Evolutionary conservation across 495 filamentous ascomycete species (phyloP), one percentile per base, ranked within the genome.

Genomic region (Delitschia confertaspora): DNA sequence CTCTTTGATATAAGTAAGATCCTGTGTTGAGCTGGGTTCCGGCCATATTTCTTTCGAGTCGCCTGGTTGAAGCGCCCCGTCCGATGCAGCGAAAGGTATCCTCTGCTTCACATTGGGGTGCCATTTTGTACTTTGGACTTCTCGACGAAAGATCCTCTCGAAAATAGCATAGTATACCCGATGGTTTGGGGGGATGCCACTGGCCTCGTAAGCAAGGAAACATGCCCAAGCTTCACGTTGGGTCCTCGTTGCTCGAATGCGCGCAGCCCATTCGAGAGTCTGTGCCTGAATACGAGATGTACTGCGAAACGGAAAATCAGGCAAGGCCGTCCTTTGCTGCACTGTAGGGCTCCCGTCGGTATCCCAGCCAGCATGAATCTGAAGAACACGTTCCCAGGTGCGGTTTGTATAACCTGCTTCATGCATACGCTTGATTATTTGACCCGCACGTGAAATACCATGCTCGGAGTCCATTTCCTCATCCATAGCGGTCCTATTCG

Each of bases 141-240:
- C 65, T 51, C 59, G 60, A 16, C 65, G 67, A 10, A 75, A 56
- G 6, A 83, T 47, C 46, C 80, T 83, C 44, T 71, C 66, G 21
- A 76, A 71, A 69, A 84, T 81, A 22, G 72, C 76, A 36, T 65
- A 55, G 54, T 76, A 81, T 1, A 79, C 64, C 19, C 60, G 58
- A 1, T 50, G 44, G 33, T 59, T 22, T 3, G 51, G 25, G 2
- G 30, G 42, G 0, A 45, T 10, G 8, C 42, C 41, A 6, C 26
- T 25, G 19, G 70, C 62, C 47, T 73, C 65, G 33, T 66, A 77
- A 0, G 73, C 67, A 6, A 79, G 54, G 56, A 84, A 86, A 42
- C 74, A 75, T 11, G 71, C 73, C 82, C 82, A 86, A 8, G 81
- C 82, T 63, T 86, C 82, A 26, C 79, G 69, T 16, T 76, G 57